Conservation (phyloP, 2,329 filamentous ascomycete genomes). For the Aspergillus terreus region DNA sequence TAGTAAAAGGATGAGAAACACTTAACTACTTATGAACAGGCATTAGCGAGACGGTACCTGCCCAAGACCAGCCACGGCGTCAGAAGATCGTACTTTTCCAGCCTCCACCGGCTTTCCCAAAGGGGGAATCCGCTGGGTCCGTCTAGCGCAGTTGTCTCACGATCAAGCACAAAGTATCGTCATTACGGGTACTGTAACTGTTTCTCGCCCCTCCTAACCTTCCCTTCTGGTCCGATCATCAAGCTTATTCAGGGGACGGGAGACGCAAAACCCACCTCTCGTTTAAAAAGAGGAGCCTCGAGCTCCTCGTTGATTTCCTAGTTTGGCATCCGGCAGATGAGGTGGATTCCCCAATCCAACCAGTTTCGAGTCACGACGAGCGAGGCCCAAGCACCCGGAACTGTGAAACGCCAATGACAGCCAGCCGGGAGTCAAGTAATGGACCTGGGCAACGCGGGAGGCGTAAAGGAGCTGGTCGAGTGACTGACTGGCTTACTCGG, state of each 20-base stretch:
- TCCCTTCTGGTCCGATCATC: background rate
- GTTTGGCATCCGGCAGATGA: constrained; percentile 6
- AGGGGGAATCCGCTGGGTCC: constrained; percentile 1
- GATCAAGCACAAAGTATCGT: background rate
- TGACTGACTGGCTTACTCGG: background rate
- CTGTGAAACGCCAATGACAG: constrained; percentile 10
- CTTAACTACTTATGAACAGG: too few species aligned
- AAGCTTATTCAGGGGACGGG: background rate
- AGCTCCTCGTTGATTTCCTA: constrained; percentile 6
- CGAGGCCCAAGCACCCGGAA: constrained; percentile 21
- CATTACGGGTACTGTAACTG: constrained; percentile 1
- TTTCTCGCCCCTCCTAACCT: background rate
- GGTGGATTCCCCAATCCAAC: constrained; percentile 9
- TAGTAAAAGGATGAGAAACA: too few species aligned
- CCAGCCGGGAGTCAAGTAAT: background rate
- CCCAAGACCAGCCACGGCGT: background rate
- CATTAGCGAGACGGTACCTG: background rate
- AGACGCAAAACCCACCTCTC: background rate
- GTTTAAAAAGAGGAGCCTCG: background rate
- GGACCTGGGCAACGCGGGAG: background rate
- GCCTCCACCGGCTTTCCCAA: background rate
- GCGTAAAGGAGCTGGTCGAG: background rate
- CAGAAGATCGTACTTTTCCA: too few species aligned
- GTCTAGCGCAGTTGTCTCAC: background rate
- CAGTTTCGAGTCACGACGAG: constrained; percentile 6